Evolutionary conservation across 768 basidiomycete genomes (phyloP), one percentile per base, ranked within the genome.

Genomic region (Naematelia aurantialba): DNA sequence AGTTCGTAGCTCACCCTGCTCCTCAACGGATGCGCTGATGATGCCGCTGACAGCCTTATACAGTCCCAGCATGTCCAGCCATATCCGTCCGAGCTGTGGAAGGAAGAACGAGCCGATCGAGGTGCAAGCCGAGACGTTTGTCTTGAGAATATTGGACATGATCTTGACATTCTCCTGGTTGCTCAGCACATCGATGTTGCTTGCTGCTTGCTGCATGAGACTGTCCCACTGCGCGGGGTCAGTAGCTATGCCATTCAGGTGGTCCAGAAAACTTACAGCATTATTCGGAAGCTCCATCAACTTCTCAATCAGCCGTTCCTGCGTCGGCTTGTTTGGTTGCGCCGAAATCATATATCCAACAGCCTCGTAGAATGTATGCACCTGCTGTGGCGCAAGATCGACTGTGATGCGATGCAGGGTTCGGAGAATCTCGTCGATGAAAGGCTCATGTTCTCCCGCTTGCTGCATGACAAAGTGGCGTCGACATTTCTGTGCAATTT

Each of bases 311-410:
- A 99, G 81, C 66, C 90, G 88, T 78, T 98, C 96, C 76, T 98
- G 96, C 68, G 88, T 89, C 11, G 90, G 87, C 77, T 96, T 96
- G 79, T 99, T 97, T 53, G 94, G 93, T 72, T 98, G 96, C 1
- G 94, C 92, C 21, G 92, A 91, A 69, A 99, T 96, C 96, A 98
- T 98, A 81, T 97, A 91, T 3, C 96, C 96, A 49, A 98, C 89
- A 4, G 96, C 96, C 79, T 98, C 94, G 69, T 98, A 98, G 81
- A 97, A 98, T 0, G 94, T 97, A 76, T 99, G 94, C 27, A 96
- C 91, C 81, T 76, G 24, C 72, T 89, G 89, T 39, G 94, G 91
- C 1, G 89, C 88, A 11, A 99, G 81, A 74, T 97, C 96, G 44
- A 91, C 86, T 1, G 96, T 98, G 67, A 96, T 98, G 55, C 91